Conservation (phyloP, 2,329 filamentous ascomycete genomes). For the Xylaria digitata region DNA sequence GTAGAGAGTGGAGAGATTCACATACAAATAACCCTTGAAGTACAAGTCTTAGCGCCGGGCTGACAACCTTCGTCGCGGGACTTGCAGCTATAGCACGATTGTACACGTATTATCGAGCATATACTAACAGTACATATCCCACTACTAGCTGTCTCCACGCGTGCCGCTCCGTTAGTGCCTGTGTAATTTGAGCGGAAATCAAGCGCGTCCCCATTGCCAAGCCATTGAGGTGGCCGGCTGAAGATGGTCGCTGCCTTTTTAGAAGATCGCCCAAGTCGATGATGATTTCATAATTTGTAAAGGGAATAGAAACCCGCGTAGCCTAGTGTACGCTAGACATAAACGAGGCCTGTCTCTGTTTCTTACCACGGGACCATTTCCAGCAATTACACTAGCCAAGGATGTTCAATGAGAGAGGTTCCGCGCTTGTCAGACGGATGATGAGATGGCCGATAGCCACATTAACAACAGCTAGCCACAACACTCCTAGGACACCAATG, state of each 20-base stretch:
- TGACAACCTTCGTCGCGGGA: conserved; percentile 4
- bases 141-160: conserved; percentile 23
- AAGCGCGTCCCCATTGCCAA: conserved; percentile 15
- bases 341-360: conserved; percentile 5
- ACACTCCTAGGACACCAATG: not conserved
- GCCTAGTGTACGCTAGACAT: not conserved
- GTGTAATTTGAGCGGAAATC: conserved; percentile 25
- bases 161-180: conserved; percentile 32
- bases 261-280: not conserved
- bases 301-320: not conserved
- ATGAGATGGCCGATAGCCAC: conserved; percentile 4
- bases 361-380: not conserved
- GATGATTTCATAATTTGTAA: conserved; percentile 14
- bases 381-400: conserved; percentile 7
- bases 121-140: not conserved
- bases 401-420: conserved; percentile 4
- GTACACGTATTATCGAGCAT: conserved; percentile 9
- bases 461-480: conserved; percentile 4
- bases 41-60: not conserved
- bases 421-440: conserved; percentile 14
- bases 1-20: not conserved
- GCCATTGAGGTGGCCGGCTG: conserved; percentile 17
- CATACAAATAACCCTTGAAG: not conserved
- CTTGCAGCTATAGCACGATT: not conserved
- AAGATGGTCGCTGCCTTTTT: conserved; percentile 28